Conservation (phyloP, 305 asterid species). For the Andrographis paniculata region DNA sequence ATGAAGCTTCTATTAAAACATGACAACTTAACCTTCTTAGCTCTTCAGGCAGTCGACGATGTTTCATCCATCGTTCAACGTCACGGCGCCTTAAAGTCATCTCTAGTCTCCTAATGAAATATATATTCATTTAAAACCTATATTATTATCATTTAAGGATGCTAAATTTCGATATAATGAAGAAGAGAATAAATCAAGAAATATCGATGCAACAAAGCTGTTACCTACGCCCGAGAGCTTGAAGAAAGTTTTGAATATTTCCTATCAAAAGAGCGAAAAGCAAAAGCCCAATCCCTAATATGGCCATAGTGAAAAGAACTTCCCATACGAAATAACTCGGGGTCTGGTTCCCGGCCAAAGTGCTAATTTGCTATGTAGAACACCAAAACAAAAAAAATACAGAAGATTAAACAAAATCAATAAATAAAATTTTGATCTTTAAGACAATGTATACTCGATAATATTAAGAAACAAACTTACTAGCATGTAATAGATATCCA, state of each 20-base stretch:
- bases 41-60: constrained; percentile 68
- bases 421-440: neutral
- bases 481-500: neutral
- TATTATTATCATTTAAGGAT: too few relatives aligned
- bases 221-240: constrained; percentile 89
- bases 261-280: constrained; percentile 81
- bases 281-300: constrained; percentile 69
- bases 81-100: constrained; percentile 82
- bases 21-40: constrained; percentile 86
- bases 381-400: neutral
- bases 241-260: constrained; percentile 91
- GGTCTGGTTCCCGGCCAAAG: constrained; percentile 73
- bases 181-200: too few relatives aligned
- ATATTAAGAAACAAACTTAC: too few relatives aligned
- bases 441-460: too few relatives aligned
- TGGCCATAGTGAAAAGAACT: constrained; percentile 77
- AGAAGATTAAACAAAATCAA: constrained; percentile 5
- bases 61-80: constrained; percentile 96
- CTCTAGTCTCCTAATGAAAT: constrained; percentile 52
- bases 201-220: too few relatives aligned
- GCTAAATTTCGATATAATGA: too few relatives aligned
- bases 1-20: too few relatives aligned
- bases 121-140: too few relatives aligned
- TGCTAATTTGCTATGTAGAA: constrained; percentile 64
- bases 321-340: constrained; percentile 81